A percentile compares a stretch with the other conserved stretches of the same genome.
Conservation (phyloP, 768 basidiomycete genomes). For the Fomitopsis serialis region DNA sequence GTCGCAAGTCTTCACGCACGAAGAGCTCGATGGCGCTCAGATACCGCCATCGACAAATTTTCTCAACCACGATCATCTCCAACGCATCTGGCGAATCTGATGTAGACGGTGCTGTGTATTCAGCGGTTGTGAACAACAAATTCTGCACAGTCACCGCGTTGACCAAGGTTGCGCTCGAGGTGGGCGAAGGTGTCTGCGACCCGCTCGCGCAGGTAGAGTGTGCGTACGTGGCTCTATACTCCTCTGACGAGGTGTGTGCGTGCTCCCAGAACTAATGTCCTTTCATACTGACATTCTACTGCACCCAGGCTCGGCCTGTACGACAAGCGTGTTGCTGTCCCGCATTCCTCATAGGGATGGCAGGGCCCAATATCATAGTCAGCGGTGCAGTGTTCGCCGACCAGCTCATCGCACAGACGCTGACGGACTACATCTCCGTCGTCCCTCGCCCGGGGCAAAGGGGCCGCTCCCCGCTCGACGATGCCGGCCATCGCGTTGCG, state of each 20-base stretch:
- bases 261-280: background rate
- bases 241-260: conserved; percentile 5
- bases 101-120: too few relatives aligned
- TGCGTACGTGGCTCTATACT: conserved; percentile 6
- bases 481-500: background rate
- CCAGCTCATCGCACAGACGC: conserved; percentile 9
- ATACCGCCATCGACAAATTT: too few relatives aligned
- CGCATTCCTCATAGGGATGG: conserved; percentile 11
- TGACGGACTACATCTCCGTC: conserved; percentile 13
- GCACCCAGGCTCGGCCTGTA: conserved; percentile 3
- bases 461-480: background rate
- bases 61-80: too few relatives aligned
- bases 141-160: conserved; percentile 1
- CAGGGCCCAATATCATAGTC: conserved; percentile 15
- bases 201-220: conserved; percentile 9
- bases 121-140: background rate
- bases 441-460: conserved; percentile 10
- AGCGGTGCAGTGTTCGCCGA: conserved; percentile 17
- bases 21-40: background rate
- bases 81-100: too few relatives aligned
- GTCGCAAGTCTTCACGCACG: background rate
- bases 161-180: conserved; percentile 2
- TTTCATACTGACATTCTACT: background rate
- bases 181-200: conserved; percentile 10
- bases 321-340: conserved; percentile 17